phyloP scores from a whole-genome alignment of 495 filamentous ascomycete genomes.

The Clohesyomyces aquaticus region DNA sequence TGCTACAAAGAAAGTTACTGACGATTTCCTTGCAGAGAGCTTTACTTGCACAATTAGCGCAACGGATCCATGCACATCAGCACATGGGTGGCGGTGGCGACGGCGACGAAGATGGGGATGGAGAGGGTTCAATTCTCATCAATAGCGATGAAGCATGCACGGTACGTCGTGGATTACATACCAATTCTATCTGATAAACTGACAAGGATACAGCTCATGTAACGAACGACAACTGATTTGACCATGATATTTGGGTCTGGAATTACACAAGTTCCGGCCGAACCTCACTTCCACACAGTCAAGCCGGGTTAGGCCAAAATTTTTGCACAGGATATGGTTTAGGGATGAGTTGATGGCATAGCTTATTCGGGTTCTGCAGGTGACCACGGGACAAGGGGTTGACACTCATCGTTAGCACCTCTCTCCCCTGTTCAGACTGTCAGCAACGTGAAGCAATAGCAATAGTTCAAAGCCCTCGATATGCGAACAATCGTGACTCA shows the following conservation, averaged over 20 bases:
- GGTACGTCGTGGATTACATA: neutral
- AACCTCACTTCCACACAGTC: too few relatives aligned
- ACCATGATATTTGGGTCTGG: too few relatives aligned
- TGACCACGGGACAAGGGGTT: neutral
- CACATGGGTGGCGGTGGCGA: constrained; percentile 6
- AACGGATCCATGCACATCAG: constrained; percentile 50
- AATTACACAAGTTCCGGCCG: too few relatives aligned
- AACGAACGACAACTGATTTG: too few relatives aligned
- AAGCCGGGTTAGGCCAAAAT: too few relatives aligned
- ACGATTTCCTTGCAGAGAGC: constrained; percentile 48
- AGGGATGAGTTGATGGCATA: neutral
- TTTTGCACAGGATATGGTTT: neutral
- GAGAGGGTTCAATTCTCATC: constrained; percentile 46
- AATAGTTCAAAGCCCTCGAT: neutral
- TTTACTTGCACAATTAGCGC: constrained; percentile 62
- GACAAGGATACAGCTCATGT: too few relatives aligned
- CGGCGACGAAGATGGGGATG: constrained; percentile 31
- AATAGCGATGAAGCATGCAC: constrained; percentile 48
- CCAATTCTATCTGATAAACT: too few relatives aligned
- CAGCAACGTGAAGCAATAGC: neutral
- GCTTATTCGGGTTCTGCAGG: neutral
- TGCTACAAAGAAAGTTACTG: constrained; percentile 10
- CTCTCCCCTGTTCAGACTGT: neutral
- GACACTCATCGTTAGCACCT: neutral
- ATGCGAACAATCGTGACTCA: too few relatives aligned